Percentiles rank a stretch among this genome's conserved stretches.
phyloP scores from a whole-genome alignment of 164 flowering plant genomes.

The Santalum album region DNA sequence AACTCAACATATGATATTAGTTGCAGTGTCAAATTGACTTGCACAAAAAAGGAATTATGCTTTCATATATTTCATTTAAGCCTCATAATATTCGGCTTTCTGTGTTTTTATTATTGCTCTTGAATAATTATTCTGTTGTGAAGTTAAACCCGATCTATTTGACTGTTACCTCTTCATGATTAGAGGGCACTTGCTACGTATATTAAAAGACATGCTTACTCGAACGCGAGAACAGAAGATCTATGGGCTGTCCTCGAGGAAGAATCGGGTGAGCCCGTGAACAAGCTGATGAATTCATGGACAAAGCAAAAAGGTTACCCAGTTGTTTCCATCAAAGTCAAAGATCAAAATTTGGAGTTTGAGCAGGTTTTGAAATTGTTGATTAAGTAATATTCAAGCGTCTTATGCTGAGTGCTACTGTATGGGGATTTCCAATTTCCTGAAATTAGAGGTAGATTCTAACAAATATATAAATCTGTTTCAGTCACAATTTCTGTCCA shows the following conservation, averaged over 20 bases:
- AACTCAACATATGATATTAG: no score
- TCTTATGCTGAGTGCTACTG: no score
- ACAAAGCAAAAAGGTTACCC: slow-evolving; percentile 96
- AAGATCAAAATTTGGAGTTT: slow-evolving; percentile 58
- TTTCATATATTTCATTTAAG: no score
- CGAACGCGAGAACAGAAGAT: slow-evolving; percentile 92
- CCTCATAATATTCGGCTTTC: no score
- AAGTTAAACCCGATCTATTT: not conserved
- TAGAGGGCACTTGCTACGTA: slow-evolving; percentile 83
- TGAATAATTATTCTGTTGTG: not conserved
- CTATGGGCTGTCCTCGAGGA: slow-evolving; percentile 88
- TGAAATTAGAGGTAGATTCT: slow-evolving; percentile 1
- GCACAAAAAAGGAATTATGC: no score
- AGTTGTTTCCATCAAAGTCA: slow-evolving; percentile 60
- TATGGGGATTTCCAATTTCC: not conserved
- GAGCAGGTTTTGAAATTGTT: slow-evolving; percentile 58
- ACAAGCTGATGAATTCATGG: slow-evolving; percentile 83
- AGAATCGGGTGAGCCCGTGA: slow-evolving; percentile 89
- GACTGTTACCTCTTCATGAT: slow-evolving; percentile 10
- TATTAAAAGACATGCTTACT: slow-evolving; percentile 64
- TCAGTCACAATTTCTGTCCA: slow-evolving; percentile 79
- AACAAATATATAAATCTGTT: slow-evolving; percentile 7
- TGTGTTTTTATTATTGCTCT: no score
- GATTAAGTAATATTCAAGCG: not conserved
- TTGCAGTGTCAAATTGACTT: no score